Conservation (phyloP, 2,329 filamentous ascomycete genomes). For the Hawksworthiomyces lignivorus region DNA sequence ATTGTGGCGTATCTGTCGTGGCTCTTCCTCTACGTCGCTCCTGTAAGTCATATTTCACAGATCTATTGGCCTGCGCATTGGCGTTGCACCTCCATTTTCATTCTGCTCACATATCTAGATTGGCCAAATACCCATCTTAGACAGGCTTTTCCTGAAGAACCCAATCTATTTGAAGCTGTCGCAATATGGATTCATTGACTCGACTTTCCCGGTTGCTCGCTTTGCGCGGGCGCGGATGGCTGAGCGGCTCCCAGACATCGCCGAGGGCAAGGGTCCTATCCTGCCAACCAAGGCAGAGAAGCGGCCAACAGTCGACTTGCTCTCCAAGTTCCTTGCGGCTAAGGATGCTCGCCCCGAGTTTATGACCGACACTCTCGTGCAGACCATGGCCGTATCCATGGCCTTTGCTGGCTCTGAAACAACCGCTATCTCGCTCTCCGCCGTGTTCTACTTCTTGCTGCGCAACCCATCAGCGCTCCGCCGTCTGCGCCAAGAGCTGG, state of each 20-base stretch:
- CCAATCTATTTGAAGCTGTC: conserved; percentile 62
- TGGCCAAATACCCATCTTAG: conserved; percentile 65
- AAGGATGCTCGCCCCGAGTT: conserved; percentile 60
- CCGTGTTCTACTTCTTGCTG: conserved; percentile 67
- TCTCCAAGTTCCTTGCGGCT: conserved; percentile 66
- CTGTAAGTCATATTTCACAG: too few relatives aligned
- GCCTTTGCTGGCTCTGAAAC: conserved; percentile 71
- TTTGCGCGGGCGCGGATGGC: conserved; percentile 62
- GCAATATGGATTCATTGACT: conserved; percentile 58
- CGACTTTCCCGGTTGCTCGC: conserved; percentile 63
- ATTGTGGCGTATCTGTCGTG: conserved; percentile 58
- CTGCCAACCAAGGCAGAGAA: conserved; percentile 31
- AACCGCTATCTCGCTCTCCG: conserved; percentile 64
- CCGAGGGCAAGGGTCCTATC: conserved; percentile 25
- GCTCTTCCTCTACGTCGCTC: conserved; percentile 64
- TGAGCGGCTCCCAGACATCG: conserved; percentile 49
- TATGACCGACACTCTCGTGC: conserved; percentile 62
- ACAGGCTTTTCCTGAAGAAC: conserved; percentile 65
- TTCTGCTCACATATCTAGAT: conserved; percentile 34
- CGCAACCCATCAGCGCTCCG: conserved; percentile 50
- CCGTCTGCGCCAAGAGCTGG: conserved; percentile 54
- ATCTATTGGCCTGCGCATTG: too few relatives aligned
- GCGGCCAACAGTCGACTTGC: conserved; percentile 48
- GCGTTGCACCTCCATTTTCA: too few relatives aligned
- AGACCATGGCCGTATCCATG: conserved; percentile 66